phyloP scores from a whole-genome alignment of 1,284 basidiomycete genomes.

The Porphyrellus sp. region DNA sequence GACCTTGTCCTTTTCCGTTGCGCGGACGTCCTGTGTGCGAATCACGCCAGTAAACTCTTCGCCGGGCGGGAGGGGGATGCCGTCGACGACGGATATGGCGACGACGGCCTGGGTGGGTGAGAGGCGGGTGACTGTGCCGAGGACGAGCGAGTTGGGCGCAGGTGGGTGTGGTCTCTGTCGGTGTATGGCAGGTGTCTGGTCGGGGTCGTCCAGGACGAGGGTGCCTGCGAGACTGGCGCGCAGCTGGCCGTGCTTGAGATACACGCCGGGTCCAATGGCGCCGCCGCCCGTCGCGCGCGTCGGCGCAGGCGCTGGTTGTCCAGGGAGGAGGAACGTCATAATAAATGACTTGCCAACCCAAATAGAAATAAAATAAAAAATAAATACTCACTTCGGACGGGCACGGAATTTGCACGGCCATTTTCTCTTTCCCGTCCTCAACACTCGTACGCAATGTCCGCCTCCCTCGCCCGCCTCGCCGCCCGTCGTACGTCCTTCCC shows the following conservation, averaged over 20 bases:
- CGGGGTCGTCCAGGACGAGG: conserved; percentile 41
- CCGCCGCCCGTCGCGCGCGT: conserved; percentile 48
- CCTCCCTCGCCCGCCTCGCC: conserved; percentile 62
- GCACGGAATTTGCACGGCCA: conserved; percentile 23
- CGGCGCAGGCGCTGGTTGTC: conserved; percentile 71
- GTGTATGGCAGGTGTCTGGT: conserved; percentile 44
- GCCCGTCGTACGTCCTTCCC: conserved; percentile 53
- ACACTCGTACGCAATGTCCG: conserved; percentile 48
- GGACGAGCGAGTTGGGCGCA: conserved; percentile 65
- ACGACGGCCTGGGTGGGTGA: conserved; percentile 86
- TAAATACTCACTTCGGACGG: conserved; percentile 15
- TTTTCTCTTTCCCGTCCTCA: conserved; percentile 18
- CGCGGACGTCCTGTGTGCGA: conserved; percentile 86
- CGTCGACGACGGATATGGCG: conserved; percentile 88
- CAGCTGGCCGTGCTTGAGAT: conserved; percentile 60
- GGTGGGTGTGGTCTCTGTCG: conserved; percentile 67
- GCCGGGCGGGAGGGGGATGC: conserved; percentile 81
- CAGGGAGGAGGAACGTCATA: conserved; percentile 63
- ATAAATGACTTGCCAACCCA: conserved; percentile 11
- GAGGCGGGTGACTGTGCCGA: conserved; percentile 82
- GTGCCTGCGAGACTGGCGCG: conserved; percentile 73
- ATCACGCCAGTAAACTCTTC: conserved; percentile 95
- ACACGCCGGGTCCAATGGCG: conserved; percentile 68
- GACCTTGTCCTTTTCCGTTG: conserved; percentile 89
- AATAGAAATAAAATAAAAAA: conserved; percentile 2